Percentiles rank a stretch among this genome's conserved stretches.
These are phyloP conservation scores for Tylopilus sp. DNA, from an alignment of 1,284 basidiomycete species.

Conservation along the genomic window DNA sequence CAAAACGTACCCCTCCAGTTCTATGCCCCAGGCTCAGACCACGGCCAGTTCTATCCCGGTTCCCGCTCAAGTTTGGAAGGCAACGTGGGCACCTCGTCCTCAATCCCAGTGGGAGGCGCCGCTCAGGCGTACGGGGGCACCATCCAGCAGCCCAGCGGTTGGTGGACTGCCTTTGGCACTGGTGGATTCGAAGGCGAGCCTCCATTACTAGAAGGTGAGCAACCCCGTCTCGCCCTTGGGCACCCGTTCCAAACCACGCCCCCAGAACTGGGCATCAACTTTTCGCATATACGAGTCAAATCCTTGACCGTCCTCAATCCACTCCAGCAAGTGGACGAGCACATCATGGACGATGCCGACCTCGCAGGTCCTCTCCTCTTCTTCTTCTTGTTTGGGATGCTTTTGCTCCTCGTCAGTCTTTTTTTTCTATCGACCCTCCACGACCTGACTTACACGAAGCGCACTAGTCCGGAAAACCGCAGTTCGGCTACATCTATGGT, in stretches of 20 bases:
- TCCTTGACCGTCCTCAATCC: slow-evolving; percentile 96
- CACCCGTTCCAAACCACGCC: slow-evolving; percentile 1
- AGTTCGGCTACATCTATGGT: slow-evolving; percentile 99
- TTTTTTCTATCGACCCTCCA: not conserved
- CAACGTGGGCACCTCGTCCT: slow-evolving; percentile 55
- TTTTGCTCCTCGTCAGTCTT: slow-evolving; percentile 81
- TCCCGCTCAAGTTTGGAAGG: slow-evolving; percentile 73
- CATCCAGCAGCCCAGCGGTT: slow-evolving; percentile 63
- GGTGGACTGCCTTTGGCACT: slow-evolving; percentile 96
- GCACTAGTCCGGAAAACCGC: slow-evolving; percentile 89
- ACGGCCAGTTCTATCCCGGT: slow-evolving; percentile 59
- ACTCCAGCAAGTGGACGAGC: slow-evolving; percentile 80
- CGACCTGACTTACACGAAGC: not conserved
- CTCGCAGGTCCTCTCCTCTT: slow-evolving; percentile 95
- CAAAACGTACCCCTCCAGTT: slow-evolving; percentile 69
- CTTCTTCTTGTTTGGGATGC: slow-evolving; percentile 90
- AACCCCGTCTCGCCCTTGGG: not conserved
- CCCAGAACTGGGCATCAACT: slow-evolving; percentile 95
- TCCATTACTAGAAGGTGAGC: slow-evolving; percentile 82
- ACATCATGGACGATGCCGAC: slow-evolving; percentile 99
- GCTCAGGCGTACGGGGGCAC: slow-evolving; percentile 60
- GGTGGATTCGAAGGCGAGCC: slow-evolving; percentile 95
- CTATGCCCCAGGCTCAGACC: slow-evolving; percentile 55
- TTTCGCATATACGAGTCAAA: slow-evolving; percentile 92
- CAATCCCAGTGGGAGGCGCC: slow-evolving; percentile 44